Percentiles rank a stretch among this genome's conserved stretches.
These are phyloP conservation scores for Verticillium albo-atrum DNA, from an alignment of 2,329 filamentous ascomycete genomes.

Conservation along the genomic window DNA sequence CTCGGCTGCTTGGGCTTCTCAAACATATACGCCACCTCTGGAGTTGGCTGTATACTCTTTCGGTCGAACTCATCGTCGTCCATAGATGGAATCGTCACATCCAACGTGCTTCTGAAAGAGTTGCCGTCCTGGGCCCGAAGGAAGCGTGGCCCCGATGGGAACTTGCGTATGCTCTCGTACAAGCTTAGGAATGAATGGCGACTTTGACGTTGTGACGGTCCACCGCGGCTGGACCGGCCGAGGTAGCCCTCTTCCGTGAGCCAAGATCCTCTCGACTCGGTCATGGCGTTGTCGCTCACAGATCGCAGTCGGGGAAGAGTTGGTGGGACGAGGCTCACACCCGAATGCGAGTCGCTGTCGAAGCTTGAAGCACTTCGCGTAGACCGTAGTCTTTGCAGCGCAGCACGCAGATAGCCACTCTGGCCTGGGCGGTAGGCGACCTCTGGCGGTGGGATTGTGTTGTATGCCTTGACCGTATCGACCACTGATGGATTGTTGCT, in stretches of 20 bases:
- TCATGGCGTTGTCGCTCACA: background rate
- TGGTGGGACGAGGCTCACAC: background rate
- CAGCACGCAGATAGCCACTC: constrained; percentile 9
- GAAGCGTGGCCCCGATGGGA: constrained; percentile 8
- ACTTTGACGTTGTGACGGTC: background rate
- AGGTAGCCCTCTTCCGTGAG: constrained; percentile 1
- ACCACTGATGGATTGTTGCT: constrained; percentile 10
- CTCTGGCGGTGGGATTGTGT: constrained; percentile 1
- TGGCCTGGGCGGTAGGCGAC: constrained; percentile 3
- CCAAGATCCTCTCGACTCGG: constrained; percentile 1
- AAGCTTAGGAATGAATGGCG: constrained; percentile 3
- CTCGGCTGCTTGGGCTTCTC: background rate
- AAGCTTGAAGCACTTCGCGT: constrained; percentile 11
- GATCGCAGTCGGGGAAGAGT: background rate
- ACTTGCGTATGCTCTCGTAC: constrained; percentile 16
- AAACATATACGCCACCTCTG: constrained; percentile 14
- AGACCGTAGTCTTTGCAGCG: constrained; percentile 6
- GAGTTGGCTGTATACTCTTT: constrained; percentile 17
- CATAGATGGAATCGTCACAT: constrained; percentile 21
- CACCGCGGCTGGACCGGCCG: background rate
- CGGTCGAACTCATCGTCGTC: constrained; percentile 2
- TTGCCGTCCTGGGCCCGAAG: constrained; percentile 14
- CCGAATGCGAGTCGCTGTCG: background rate
- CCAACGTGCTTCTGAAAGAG: constrained; percentile 22
- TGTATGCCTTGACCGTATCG: constrained; percentile 12